These are phyloP conservation scores for Clitoria ternatea DNA, from an alignment of 306 rosid genomes.

Conservation along the genomic window DNA sequence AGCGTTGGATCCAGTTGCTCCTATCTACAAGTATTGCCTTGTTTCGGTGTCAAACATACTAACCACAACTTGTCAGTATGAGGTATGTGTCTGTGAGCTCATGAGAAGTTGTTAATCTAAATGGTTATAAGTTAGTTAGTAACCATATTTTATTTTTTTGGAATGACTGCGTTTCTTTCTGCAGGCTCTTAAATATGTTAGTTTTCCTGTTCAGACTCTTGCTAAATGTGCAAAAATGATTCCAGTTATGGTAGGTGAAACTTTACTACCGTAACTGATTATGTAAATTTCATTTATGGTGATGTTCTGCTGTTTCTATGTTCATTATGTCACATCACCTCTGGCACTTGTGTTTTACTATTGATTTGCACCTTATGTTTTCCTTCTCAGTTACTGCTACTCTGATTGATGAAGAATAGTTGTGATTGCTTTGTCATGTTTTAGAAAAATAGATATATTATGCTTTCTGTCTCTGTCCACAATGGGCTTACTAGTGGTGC, in stretches of 20 bases:
- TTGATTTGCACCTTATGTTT: conserved; percentile 14
- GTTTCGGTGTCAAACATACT: conserved; percentile 80
- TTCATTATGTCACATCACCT: background rate
- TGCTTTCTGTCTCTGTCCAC: background rate
- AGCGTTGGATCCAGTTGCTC: conserved; percentile 77
- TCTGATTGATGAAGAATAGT: conserved; percentile 5
- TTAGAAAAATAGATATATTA: background rate
- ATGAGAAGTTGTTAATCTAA: background rate
- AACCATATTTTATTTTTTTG: background rate
- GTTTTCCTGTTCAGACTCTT: conserved; percentile 95
- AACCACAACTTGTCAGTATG: conserved; percentile 95
- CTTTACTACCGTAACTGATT: background rate
- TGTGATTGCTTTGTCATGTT: background rate
- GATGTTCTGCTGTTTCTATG: background rate
- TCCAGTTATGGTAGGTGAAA: conserved; percentile 86
- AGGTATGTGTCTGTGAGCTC: conserved; percentile 43
- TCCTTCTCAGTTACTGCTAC: background rate
- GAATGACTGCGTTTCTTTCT: conserved; percentile 6
- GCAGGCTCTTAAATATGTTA: conserved; percentile 99
- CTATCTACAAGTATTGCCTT: conserved; percentile 74
- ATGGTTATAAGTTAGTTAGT: conserved; percentile 8
- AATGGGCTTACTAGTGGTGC: background rate
- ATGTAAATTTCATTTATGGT: background rate
- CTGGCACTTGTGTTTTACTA: background rate
- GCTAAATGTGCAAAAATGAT: conserved; percentile 98